Base-by-base conservation (phyloP, 2,329 filamentous ascomycete genomes). In the Seiridium unicorne region DNA sequence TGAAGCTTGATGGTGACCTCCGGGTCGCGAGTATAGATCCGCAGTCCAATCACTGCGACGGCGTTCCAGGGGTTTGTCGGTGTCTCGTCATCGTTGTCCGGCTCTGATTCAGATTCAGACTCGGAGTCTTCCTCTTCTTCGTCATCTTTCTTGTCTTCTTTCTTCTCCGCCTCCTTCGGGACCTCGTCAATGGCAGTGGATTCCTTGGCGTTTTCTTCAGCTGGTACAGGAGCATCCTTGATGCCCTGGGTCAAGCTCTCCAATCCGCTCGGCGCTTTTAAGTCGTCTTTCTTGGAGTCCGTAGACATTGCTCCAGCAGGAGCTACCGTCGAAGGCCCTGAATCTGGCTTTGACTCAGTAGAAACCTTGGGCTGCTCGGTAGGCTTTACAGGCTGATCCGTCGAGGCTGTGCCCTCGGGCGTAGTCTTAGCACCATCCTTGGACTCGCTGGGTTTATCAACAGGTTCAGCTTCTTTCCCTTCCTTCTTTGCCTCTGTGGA, bases 11-110 rank as follows among this genome's bases (percentile, higher is more conserved):
- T 57, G n/a, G 51, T 38, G 6, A 63, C 61, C 26, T 61, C 59
- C 3, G 51, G 56, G 35, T 63, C 61, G 8, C 46, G 61, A 4
- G 61, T 55, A 69, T 87, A 87, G 9, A 87, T 81, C 4, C 83
- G 78, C 49, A 87, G 74, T 0, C 85, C 84, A 0, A 87, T 77
- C 31, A 86, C 80, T 63, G 79, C 82, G 51, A 87, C 78, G 4
- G 84, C 84, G 68, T 87, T 87, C 84, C 85, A 87, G 0, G 83
- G 80, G 26, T 81, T 77, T 53, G 79, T 36, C 3, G 31, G 11
- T 26, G 6, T 1, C 10, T 59, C 57, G 34, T 53, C 48, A 26
- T 4, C 31, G 4, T 53, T 26, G 53, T 84, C 81, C 61, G 82
- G 80, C 18, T 83, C 79, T 46, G 82, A 81, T n/a, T 64, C 62